Percentiles rank a stretch among this genome's conserved stretches.
These are phyloP conservation scores for Solanum piurae DNA, from an alignment of 257 asterid genomes.

Conservation along the genomic window DNA sequence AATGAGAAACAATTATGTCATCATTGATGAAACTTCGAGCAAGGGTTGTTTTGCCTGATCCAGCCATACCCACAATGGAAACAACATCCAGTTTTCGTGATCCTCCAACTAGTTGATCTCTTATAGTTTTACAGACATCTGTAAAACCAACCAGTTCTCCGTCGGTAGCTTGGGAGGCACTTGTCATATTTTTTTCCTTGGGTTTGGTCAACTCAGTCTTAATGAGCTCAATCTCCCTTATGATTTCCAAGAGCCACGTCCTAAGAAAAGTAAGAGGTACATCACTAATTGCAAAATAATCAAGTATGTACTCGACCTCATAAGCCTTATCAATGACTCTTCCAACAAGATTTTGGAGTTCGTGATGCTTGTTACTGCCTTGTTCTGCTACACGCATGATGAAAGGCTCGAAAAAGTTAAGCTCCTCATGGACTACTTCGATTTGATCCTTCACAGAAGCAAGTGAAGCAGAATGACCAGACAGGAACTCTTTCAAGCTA, in stretches of 20 bases:
- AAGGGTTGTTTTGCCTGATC: conserved; percentile 6
- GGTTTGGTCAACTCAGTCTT: neutral
- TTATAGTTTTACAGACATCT: neutral
- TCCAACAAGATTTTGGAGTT: neutral
- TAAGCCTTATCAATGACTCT: neutral
- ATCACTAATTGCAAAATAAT: neutral
- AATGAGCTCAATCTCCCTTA: neutral
- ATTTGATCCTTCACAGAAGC: neutral
- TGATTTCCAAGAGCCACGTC: neutral
- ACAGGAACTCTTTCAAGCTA: neutral
- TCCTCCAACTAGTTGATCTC: neutral
- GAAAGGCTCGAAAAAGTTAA: neutral
- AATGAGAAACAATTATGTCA: neutral
- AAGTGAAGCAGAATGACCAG: neutral
- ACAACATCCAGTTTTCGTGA: neutral
- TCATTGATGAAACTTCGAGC: neutral
- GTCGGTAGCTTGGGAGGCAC: neutral
- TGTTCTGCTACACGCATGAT: neutral
- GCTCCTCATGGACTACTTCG: neutral
- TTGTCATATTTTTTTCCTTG: neutral
- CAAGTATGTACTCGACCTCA: neutral
- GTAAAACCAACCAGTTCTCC: neutral
- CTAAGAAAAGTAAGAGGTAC: neutral
- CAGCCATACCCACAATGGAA: conserved; percentile 14
- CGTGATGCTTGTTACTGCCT: neutral